phyloP scores from a whole-genome alignment of 768 basidiomycete species.

The Imleria badia region DNA sequence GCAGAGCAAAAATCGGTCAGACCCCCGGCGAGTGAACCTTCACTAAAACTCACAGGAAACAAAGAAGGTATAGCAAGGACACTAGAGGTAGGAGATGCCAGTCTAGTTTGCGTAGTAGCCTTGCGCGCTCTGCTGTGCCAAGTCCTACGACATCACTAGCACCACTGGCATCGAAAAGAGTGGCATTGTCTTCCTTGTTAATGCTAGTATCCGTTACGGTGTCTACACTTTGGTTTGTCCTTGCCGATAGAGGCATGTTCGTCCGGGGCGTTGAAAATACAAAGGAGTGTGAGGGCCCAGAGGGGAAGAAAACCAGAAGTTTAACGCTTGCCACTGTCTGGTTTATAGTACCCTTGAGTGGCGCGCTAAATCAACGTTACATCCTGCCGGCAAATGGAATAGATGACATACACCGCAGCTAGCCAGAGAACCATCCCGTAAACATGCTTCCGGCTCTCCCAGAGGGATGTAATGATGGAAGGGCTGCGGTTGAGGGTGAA shows the following conservation, averaged over 20 bases:
- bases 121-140: constrained; percentile 20
- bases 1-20: neutral
- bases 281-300: neutral
- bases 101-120: constrained; percentile 43
- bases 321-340: neutral
- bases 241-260: constrained; percentile 14
- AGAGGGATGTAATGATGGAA: neutral
- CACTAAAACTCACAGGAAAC: constrained; percentile 41
- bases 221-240: constrained; percentile 1
- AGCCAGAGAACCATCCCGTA: neutral
- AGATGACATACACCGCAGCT: neutral
- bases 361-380: neutral
- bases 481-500: too few relatives aligned
- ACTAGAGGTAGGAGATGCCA: constrained; percentile 44
- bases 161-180: neutral
- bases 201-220: neutral
- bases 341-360: neutral
- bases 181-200: constrained; percentile 11
- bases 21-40: neutral
- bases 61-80: constrained; percentile 44
- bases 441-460: neutral
- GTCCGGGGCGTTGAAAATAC: neutral
- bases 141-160: constrained; percentile 1
- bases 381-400: neutral
- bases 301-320: neutral